Base-by-base conservation (phyloP, 139 green algal species). In the Eudorina sp. region DNA sequence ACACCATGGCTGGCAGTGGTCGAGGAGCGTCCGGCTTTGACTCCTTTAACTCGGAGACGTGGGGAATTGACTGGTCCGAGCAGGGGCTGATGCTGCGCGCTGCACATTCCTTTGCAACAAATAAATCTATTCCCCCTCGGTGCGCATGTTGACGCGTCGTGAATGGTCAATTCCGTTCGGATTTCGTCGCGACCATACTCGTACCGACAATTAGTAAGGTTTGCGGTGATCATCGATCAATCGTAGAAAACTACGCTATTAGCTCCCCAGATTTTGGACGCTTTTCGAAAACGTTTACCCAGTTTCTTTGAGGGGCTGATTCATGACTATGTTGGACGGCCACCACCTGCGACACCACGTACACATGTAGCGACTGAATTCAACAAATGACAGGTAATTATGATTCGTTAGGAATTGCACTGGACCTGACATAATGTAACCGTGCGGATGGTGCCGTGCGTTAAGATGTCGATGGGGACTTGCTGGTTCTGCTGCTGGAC, bases 401-500 rank as follows among this genome's bases (percentile, higher is more conserved):
- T 76, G n/a, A 73, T 14, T 41, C 25, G 51, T 36, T 8, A 79
- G 27, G 13, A 21, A 58, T n/a, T n/a, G n/a, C n/a, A n/a, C n/a
- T n/a, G n/a, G n/a, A n/a, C n/a, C 48, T 5, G 55, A 72, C 31
- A 38, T 72, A 7, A 29, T 72, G 36, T 55, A 55, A 55, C 48
- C 48, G 48, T 55, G 13, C 48, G 53, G 76, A 34, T 11, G 66
- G 0, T 34, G n/a, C 14, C 3, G 36, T 45, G n/a, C 18, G 3
- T 51, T 29, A 73, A 79, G 85, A 84, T 78, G 85, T 55, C 3
- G 48, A 85, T 25, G 86, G 86, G 4, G 86, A 90, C 51, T 40
- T 90, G 46, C 27, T 90, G 27, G 69, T 90, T 29, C 60, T 90
- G 64, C 86, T 90, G 58, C 29, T 86, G 38, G 86, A 90, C 40